Evolutionary conservation across 1,139 yeast species (phyloP), one percentile per base, ranked within the genome.

Genomic region (Pichia sp.): DNA sequence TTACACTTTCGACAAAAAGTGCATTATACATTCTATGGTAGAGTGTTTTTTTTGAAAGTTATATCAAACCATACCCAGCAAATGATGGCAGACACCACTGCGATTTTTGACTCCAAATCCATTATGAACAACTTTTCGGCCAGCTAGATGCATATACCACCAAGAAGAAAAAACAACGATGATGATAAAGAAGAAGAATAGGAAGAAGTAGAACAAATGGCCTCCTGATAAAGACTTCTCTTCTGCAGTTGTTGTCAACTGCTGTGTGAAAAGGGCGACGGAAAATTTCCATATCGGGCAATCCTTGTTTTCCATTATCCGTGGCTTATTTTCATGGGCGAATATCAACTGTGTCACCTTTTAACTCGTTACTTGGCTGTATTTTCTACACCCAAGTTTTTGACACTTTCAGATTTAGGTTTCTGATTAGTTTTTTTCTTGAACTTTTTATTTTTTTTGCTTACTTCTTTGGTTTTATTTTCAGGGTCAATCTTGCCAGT

Each of bases 11-110:
- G 30, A 10, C 19, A 16, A 19, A 5, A 43, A 26, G 32, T 16
- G 32, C 8, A 13, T 26, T 43, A 43, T 43, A 43, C 23, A 31
- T 19, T 47, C 40, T 38, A 13, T 38, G 16, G 5, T 16, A 38
- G 8, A 38, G 13, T 38, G 13, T 38, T 16, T 38, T 4, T 38
- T 7, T 38, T 16, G 16, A 10, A 34, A 10, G 15, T 38, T 38
- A 13, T 38, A 13, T n/a, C 19, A n/a, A 38, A 42, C 8, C 58
- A 45, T 56, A 56, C 58, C 58, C 58, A 56, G n/a, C 43, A 10
- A 16, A 51, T 47, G 8, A 40, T 44, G 7, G 56, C 54, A 6
- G 42, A 40, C 8, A 56, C 50, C 29, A 56, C 34, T 6, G 36
- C 30, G 5, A 55, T 26, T 40, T 55, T 55, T 2, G 34, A 32